Evolutionary conservation across 345 rosid species (phyloP).

Genomic region (Triadica sebifera): DNA sequence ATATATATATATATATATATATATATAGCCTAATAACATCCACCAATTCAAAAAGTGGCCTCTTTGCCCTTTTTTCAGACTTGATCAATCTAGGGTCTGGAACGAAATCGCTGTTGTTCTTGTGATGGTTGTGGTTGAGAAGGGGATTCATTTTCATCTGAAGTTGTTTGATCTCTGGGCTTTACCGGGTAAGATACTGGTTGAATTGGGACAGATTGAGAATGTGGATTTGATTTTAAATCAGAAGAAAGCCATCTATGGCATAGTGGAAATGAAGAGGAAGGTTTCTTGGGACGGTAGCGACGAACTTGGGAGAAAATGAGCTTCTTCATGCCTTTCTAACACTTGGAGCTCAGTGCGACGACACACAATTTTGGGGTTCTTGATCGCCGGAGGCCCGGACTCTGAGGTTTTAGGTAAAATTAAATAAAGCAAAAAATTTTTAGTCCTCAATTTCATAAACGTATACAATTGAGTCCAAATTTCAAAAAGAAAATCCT

Average conservation of each 20-base stretch:
- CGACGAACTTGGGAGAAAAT: conserved; percentile 2
- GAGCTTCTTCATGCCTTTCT: conserved; percentile 13
- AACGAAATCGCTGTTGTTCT: conserved; percentile 10
- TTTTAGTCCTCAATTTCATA: too few relatives aligned
- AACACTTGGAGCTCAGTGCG: too few relatives aligned
- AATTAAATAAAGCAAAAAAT: too few relatives aligned
- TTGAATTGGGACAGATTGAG: conserved; percentile 37
- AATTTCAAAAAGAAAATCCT: too few relatives aligned
- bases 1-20: too few relatives aligned
- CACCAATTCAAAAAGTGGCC: conserved; percentile 61
- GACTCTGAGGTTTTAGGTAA: too few relatives aligned
- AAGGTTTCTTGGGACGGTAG: not conserved
- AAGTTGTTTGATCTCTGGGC: conserved; percentile 34
- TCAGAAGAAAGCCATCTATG: conserved; percentile 35
- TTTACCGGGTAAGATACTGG: conserved; percentile 64
- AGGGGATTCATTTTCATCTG: conserved; percentile 15
- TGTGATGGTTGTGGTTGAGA: conserved; percentile 5
- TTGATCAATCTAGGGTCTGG: conserved; percentile 45
- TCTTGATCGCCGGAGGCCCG: too few relatives aligned
- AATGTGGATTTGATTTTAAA: conserved; percentile 16
- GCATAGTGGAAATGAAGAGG: not conserved
- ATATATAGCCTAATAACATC: conserved; percentile 84
- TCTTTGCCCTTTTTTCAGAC: conserved; percentile 60
- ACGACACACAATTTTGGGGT: too few relatives aligned
- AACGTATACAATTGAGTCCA: too few relatives aligned